Conservation (phyloP, 208 protist genomes). For the Trypanosoma cruzi region DNA sequence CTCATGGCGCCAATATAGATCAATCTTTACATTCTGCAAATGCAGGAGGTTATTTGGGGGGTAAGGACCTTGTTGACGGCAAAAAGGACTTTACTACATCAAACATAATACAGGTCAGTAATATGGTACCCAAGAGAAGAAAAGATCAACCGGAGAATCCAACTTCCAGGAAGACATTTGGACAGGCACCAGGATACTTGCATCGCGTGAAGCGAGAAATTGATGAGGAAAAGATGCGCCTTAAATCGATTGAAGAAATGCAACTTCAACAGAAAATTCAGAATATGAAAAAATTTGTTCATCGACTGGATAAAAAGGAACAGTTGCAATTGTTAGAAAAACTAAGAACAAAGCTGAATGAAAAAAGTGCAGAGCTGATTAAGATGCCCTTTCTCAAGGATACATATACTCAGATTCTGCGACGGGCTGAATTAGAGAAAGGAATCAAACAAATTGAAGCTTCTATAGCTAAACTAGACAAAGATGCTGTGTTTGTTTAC, state of each 20-base stretch:
- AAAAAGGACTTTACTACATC: conserved; percentile 92
- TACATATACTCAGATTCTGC: conserved; percentile 62
- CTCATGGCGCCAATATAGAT: neutral
- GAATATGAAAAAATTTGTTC: conserved; percentile 61
- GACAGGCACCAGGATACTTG: conserved; percentile 86
- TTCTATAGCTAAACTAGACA: conserved; percentile 79
- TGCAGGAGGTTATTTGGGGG: conserved; percentile 25
- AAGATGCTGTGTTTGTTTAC: conserved; percentile 90
- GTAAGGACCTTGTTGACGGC: conserved; percentile 26
- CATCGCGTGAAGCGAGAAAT: conserved; percentile 87
- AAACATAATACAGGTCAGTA: conserved; percentile 94
- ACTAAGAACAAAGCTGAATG: conserved; percentile 67
- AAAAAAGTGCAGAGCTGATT: conserved; percentile 66
- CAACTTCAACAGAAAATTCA: conserved; percentile 41
- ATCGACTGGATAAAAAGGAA: conserved; percentile 78
- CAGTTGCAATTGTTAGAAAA: conserved; percentile 61
- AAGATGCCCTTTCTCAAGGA: conserved; percentile 89
- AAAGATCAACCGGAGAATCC: conserved; percentile 62
- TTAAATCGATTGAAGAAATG: conserved; percentile 66
- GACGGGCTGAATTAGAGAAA: conserved; percentile 68
- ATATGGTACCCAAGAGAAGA: conserved; percentile 81
- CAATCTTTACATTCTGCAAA: conserved; percentile 18
- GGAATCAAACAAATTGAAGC: conserved; percentile 76
- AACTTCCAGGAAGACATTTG: conserved; percentile 83
- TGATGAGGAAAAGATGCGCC: conserved; percentile 76